phyloP scores from a whole-genome alignment of 352 stramenopile genomes.

The Phytophthora tentaculata region DNA sequence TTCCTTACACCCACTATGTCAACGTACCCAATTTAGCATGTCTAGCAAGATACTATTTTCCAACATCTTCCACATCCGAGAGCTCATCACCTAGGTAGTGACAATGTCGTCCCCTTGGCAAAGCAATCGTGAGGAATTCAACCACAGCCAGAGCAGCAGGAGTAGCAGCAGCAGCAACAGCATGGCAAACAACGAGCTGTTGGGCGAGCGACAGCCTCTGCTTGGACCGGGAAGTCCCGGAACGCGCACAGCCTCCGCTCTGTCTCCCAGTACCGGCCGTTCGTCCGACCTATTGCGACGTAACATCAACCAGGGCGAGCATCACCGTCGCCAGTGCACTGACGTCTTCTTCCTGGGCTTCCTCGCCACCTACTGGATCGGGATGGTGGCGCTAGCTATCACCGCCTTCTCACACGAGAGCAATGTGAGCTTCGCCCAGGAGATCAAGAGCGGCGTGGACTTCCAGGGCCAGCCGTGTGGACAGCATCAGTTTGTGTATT shows the following conservation, averaged over 20 bases:
- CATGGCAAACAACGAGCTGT: background rate
- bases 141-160: conserved; percentile 31
- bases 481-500: conserved; percentile 67
- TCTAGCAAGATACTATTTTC: conserved; percentile 13
- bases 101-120: conserved; percentile 16
- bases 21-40: conserved; percentile 3
- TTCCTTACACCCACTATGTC: conserved; percentile 13
- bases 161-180: conserved; percentile 13
- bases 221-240: conserved; percentile 25
- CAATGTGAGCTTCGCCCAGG: conserved; percentile 70
- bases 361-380: conserved; percentile 77
- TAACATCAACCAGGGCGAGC: conserved; percentile 42
- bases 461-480: conserved; percentile 72
- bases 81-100: conserved; percentile 15
- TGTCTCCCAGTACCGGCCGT: conserved; percentile 58
- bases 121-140: conserved; percentile 23
- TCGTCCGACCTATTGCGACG: conserved; percentile 45
- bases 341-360: conserved; percentile 61
- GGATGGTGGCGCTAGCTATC: conserved; percentile 74
- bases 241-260: conserved; percentile 39
- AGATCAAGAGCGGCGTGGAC: conserved; percentile 82
- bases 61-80: conserved; percentile 3
- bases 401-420: conserved; percentile 74
- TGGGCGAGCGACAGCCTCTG: conserved; percentile 37
- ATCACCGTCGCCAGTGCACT: conserved; percentile 57